Evolutionary conservation across 2,329 filamentous ascomycete genomes (phyloP).

Genomic region (Ceratocystis huliohia): DNA sequence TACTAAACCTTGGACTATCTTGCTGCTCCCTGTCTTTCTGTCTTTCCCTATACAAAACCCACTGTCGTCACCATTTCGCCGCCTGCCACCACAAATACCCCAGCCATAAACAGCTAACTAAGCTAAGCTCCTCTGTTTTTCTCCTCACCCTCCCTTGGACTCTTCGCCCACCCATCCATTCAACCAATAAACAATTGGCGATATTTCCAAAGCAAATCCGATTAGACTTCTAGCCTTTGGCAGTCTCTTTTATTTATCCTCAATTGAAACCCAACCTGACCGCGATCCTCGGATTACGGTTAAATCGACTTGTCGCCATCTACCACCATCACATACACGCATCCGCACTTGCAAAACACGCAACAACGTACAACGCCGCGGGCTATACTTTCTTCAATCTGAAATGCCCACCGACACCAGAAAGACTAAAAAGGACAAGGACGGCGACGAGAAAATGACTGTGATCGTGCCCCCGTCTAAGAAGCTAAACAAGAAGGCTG

Average conservation of each 20-base stretch:
- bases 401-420: constrained; percentile 18
- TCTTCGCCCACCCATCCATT: neutral
- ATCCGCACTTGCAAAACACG: neutral
- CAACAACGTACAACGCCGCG: neutral
- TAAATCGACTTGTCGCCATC: too few relatives aligned
- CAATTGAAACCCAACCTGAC: too few relatives aligned
- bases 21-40: constrained; percentile 5
- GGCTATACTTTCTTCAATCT: neutral
- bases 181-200: neutral
- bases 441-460: constrained; percentile 68
- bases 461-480: constrained; percentile 67
- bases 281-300: too few relatives aligned
- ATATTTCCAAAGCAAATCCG: too few relatives aligned
- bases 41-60: neutral
- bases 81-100: constrained; percentile 10
- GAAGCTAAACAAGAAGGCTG: constrained; percentile 49
- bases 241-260: too few relatives aligned
- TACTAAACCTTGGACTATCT: neutral
- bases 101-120: neutral
- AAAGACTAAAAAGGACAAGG: constrained; percentile 33
- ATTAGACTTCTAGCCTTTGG: too few relatives aligned
- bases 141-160: neutral
- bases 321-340: too few relatives aligned
- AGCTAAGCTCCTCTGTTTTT: neutral
- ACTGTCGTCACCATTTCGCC: constrained; percentile 19